Percentiles rank a stretch among this genome's conserved stretches.
phyloP scores from a whole-genome alignment of 2,329 filamentous ascomycete species.

The Juglanconis oblonga region DNA sequence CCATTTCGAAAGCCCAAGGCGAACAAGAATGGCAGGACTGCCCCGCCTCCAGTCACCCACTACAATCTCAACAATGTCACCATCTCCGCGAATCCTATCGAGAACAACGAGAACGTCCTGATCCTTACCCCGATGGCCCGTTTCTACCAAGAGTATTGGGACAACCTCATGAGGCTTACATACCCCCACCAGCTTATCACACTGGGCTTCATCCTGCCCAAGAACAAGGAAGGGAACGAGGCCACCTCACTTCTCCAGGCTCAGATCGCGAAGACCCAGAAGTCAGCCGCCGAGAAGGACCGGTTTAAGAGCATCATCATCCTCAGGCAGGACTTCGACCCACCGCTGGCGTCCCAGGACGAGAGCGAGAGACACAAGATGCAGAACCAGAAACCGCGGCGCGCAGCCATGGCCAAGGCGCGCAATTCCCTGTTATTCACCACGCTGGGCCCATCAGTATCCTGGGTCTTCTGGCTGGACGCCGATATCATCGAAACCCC shows the following conservation, averaged over 20 bases:
- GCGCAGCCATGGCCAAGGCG: constrained; percentile 88
- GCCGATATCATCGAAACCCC: constrained; percentile 90
- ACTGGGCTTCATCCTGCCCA: constrained; percentile 92
- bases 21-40: constrained; percentile 51
- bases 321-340: constrained; percentile 90
- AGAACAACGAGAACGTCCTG: constrained; percentile 80
- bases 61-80: constrained; percentile 97
- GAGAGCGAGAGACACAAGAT: constrained; percentile 91
- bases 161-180: constrained; percentile 77
- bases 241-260: constrained; percentile 81
- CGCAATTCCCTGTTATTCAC: constrained; percentile 95
- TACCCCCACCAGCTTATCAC: constrained; percentile 96
- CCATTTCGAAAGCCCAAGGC: constrained; percentile 64
- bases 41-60: constrained; percentile 81
- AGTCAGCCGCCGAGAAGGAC: constrained; percentile 68
- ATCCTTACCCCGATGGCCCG: constrained; percentile 89
- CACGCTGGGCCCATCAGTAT: constrained; percentile 83
- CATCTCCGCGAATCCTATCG: constrained; percentile 70
- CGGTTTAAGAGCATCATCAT: constrained; percentile 94
- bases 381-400: constrained; percentile 79
- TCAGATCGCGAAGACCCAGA: constrained; percentile 81
- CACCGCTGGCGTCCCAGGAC: constrained; percentile 73
- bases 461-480: constrained; percentile 97
- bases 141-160: constrained; percentile 95
- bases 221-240: constrained; percentile 85